Evolutionary conservation across 495 filamentous ascomycete genomes (phyloP).

Genomic region (Aspergillus saccharolyticus): DNA sequence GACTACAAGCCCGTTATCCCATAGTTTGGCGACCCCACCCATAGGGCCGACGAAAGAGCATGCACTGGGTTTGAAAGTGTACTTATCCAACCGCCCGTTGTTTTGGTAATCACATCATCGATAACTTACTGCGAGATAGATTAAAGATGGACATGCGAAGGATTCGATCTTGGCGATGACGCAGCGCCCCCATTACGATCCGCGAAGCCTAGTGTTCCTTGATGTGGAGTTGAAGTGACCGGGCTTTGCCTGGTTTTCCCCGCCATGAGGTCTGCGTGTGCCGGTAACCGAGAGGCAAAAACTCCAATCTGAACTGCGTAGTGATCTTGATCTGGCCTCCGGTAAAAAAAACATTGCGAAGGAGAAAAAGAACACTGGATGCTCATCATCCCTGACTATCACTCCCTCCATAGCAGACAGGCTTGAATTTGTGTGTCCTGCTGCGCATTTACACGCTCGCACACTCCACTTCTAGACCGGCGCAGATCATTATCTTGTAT

Average conservation of each 20-base stretch:
- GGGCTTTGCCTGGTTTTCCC: background rate
- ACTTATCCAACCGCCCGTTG: too few species aligned
- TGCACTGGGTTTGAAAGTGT: too few species aligned
- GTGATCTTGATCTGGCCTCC: background rate
- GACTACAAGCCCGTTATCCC: too few species aligned
- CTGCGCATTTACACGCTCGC: too few species aligned
- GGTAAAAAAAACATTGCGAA: too few species aligned
- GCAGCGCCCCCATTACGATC: background rate
- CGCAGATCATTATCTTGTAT: background rate
- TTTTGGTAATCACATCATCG: too few species aligned
- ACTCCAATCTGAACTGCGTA: background rate
- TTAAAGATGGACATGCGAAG: background rate
- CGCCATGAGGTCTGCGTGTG: background rate
- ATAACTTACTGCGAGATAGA: too few species aligned
- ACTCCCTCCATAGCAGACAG: background rate
- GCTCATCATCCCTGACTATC: background rate
- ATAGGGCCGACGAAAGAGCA: too few species aligned
- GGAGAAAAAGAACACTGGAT: too few species aligned
- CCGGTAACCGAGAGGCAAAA: slow-evolving; percentile 1
- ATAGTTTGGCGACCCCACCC: too few species aligned
- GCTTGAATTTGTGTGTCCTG: background rate
- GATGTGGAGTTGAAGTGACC: too few species aligned
- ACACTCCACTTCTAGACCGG: background rate
- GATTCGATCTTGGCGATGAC: background rate
- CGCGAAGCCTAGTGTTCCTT: too few species aligned